A percentile compares a stretch with the other conserved stretches of the same genome.
Conservation (phyloP, 2,329 filamentous ascomycete species). For the Teratosphaeria gauchensis region DNA sequence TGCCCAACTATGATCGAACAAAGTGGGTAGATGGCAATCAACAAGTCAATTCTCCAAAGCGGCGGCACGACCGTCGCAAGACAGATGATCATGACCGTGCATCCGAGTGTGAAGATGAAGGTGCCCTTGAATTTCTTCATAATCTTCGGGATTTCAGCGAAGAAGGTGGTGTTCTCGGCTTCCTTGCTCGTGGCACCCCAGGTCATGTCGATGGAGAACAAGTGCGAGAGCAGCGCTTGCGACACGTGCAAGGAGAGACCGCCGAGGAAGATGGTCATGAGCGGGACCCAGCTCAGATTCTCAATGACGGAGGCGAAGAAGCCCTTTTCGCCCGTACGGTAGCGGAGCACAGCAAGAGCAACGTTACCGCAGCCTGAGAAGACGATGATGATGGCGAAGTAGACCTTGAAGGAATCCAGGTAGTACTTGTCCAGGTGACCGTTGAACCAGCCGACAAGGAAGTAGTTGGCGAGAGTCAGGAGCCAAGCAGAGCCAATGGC, state of each 20-base stretch:
- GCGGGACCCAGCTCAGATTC: slow-evolving; percentile 57
- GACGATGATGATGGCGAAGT: slow-evolving; percentile 70
- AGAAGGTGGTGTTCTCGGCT: slow-evolving; percentile 47
- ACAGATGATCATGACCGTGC: slow-evolving; percentile 40
- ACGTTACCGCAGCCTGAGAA: slow-evolving; percentile 69
- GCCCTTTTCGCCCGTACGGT: slow-evolving; percentile 55
- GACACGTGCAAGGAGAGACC: slow-evolving; percentile 32
- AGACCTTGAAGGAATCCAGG: slow-evolving; percentile 67
- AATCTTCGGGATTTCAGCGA: slow-evolving; percentile 46
- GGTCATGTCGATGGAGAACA: slow-evolving; percentile 32
- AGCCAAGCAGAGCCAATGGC: slow-evolving; percentile 68
- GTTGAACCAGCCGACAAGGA: slow-evolving; percentile 66
- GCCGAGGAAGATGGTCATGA: slow-evolving; percentile 32
- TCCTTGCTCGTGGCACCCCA: slow-evolving; percentile 53
- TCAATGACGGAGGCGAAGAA: slow-evolving; percentile 44
- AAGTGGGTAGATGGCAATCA: slow-evolving; percentile 53
- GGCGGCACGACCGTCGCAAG: slow-evolving; percentile 38
- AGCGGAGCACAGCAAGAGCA: slow-evolving; percentile 61
- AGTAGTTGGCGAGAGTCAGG: slow-evolving; percentile 64
- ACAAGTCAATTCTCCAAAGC: slow-evolving; percentile 48
- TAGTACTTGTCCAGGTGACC: slow-evolving; percentile 73
- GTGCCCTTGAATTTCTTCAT: slow-evolving; percentile 48
- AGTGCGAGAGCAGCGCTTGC: slow-evolving; percentile 30
- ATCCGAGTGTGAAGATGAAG: slow-evolving; percentile 41
- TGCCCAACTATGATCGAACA: slow-evolving; percentile 43